Conservation (phyloP, 2,329 filamentous ascomycete species). For the Fusarium multiceps region DNA sequence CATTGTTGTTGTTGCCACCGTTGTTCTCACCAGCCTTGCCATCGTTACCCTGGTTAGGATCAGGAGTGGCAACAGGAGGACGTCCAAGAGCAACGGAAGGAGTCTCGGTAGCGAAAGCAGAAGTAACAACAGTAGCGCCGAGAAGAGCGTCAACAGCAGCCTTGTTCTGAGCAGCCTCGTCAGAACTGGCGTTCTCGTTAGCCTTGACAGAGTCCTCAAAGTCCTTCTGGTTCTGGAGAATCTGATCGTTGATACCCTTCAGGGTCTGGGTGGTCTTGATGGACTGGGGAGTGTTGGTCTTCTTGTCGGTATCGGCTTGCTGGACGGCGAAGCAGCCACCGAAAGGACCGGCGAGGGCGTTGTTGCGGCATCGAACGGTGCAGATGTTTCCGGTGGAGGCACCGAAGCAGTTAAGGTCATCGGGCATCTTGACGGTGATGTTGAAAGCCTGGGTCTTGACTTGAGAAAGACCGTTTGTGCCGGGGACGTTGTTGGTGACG, state of each 20-base stretch:
- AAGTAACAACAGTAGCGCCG: slow-evolving; percentile 45
- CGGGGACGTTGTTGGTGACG: slow-evolving; percentile 69
- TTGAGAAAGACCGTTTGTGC: slow-evolving; percentile 67
- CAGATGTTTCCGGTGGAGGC: slow-evolving; percentile 68
- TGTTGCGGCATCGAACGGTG: slow-evolving; percentile 70
- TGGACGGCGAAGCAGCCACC: slow-evolving; percentile 69
- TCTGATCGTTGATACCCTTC: slow-evolving; percentile 59
- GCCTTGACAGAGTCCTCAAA: slow-evolving; percentile 56
- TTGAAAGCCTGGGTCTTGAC: slow-evolving; percentile 66
- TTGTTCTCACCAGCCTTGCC: slow-evolving; percentile 9
- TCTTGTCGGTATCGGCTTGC: slow-evolving; percentile 59
- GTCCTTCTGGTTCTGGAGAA: slow-evolving; percentile 63
- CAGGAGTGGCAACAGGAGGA: slow-evolving; percentile 11
- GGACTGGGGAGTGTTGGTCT: slow-evolving; percentile 56
- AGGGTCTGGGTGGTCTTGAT: slow-evolving; percentile 61
- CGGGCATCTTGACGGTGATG: slow-evolving; percentile 65
- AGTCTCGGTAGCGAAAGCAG: slow-evolving; percentile 51
- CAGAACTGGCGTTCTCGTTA: slow-evolving; percentile 55
- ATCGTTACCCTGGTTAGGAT: slow-evolving; percentile 3
- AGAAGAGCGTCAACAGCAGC: slow-evolving; percentile 56
- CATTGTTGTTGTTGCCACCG: slow-evolving; percentile 13
- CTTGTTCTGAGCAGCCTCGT: slow-evolving; percentile 44
- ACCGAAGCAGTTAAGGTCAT: slow-evolving; percentile 61
- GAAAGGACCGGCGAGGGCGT: slow-evolving; percentile 66
- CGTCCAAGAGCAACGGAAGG: slow-evolving; percentile 41